phyloP scores from a whole-genome alignment of 306 rosid species.

The Vicia faba region DNA sequence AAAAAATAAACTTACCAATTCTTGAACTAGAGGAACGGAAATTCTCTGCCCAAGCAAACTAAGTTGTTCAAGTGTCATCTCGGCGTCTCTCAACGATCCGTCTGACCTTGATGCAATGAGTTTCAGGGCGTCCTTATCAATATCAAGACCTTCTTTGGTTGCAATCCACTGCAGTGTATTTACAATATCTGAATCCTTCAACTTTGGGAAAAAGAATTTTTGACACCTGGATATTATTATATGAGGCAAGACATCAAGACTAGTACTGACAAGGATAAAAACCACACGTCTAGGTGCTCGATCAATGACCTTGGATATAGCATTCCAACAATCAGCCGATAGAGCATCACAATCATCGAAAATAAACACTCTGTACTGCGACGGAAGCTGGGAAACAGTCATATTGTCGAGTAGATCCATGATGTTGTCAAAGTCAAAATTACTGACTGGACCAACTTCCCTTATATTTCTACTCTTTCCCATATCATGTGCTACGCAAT shows the following conservation, averaged over 20 bases:
- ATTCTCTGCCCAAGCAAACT: slow-evolving; percentile 96
- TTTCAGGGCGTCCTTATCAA: slow-evolving; percentile 91
- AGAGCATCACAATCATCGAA: slow-evolving; percentile 91
- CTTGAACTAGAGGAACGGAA: slow-evolving; percentile 92
- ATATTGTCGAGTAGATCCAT: slow-evolving; percentile 79
- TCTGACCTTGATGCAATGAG: slow-evolving; percentile 96
- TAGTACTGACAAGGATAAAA: slow-evolving; percentile 93
- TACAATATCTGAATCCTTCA: slow-evolving; percentile 89
- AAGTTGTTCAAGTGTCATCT: slow-evolving; percentile 97
- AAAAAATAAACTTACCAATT: slow-evolving; percentile 62
- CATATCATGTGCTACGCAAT: slow-evolving; percentile 75
- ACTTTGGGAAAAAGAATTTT: slow-evolving; percentile 93
- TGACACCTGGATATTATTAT: slow-evolving; percentile 97
- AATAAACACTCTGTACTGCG: slow-evolving; percentile 82
- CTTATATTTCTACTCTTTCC: slow-evolving; percentile 79
- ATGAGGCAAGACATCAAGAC: slow-evolving; percentile 97
- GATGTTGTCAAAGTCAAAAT: slow-evolving; percentile 82
- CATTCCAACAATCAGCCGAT: slow-evolving; percentile 87
- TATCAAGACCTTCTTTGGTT: slow-evolving; percentile 78
- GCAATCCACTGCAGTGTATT: slow-evolving; percentile 79
- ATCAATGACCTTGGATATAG: slow-evolving; percentile 93
- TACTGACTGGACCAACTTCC: slow-evolving; percentile 94
- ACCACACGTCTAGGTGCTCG: slow-evolving; percentile 96
- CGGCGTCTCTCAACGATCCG: slow-evolving; percentile 97
- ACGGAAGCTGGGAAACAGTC: slow-evolving; percentile 73